These are phyloP conservation scores for Bathelium albidoporum DNA, from an alignment of 495 filamentous ascomycete species.

Conservation along the genomic window DNA sequence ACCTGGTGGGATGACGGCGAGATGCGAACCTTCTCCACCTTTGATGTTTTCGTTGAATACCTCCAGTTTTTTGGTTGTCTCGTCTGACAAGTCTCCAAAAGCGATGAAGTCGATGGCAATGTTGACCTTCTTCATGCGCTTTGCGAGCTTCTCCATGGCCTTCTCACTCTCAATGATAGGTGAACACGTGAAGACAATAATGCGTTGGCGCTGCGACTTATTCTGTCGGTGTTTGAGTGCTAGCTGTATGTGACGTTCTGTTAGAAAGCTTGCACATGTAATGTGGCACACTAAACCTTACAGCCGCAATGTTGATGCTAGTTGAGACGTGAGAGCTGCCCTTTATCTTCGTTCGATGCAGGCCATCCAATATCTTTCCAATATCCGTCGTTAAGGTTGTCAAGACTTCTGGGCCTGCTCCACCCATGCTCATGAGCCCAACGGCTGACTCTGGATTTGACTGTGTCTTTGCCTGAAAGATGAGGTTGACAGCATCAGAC, in stretches of 20 bases:
- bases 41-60: conserved; percentile 89
- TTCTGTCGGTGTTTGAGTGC: conserved; percentile 98
- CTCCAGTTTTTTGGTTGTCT: conserved; percentile 82
- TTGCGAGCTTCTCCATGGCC: conserved; percentile 76
- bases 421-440: conserved; percentile 97
- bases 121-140: conserved; percentile 96
- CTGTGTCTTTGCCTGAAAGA: conserved; percentile 88
- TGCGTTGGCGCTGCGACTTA: conserved; percentile 87
- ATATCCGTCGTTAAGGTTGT: conserved; percentile 92
- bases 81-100: conserved; percentile 86
- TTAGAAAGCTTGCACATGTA: conserved; percentile 5
- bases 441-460: conserved; percentile 94
- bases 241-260: conserved; percentile 44
- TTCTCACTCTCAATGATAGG: conserved; percentile 84
- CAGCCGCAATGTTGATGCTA: conserved; percentile 85
- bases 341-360: conserved; percentile 89
- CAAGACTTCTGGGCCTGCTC: conserved; percentile 89
- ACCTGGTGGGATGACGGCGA: conserved; percentile 84
- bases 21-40: conserved; percentile 75
- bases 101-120: conserved; percentile 86
- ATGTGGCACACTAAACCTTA: conserved; percentile 39
- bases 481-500: conserved; percentile 83
- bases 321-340: conserved; percentile 79
- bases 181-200: conserved; percentile 91
- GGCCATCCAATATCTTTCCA: conserved; percentile 84